Base-by-base conservation (phyloP, 2,329 filamentous ascomycete species). In the Claviceps purpurea region DNA sequence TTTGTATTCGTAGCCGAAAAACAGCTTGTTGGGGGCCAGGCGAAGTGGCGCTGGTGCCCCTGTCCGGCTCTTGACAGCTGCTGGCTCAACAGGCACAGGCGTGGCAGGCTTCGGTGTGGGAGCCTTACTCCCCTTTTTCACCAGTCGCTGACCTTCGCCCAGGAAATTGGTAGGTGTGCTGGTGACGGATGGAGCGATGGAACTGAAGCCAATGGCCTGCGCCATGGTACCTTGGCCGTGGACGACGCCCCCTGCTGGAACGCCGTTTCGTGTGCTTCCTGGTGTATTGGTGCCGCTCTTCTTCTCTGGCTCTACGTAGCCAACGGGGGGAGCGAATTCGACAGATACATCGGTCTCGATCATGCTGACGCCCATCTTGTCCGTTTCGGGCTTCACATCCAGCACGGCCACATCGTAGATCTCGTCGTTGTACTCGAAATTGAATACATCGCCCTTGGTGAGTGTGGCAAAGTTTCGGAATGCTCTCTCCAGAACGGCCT, bases 341-440 rank as follows among this genome's bases (percentile, higher is more conserved):
- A 98, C 93, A 52, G 89, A 89, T 13, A 98, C 79, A 72, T 98
- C 93, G 0, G 93, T 98, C 71, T 98, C 93, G 52, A 96, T 84
- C 68, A 95, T 94, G 62, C 89, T 90, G 51, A 98, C 90, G 54
- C 86, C 85, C 75, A 88, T 89, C 60, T 87, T 87, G 2, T 85
- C 79, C 3, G 78, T 84, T 58, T 87, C 81, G 1, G 93, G 93
- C 69, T 95, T 95, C 41, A 94, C 88, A 64, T 97, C 91, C 14
- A 97, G 71, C 1, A 98, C 93, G 2, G 89, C 89, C 64, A 98
- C 89, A 57, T 93, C 85, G 71, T 93, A 98, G 10, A 89, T 77
- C 55, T 89, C 86, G 64, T 97, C 90, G 67, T 98, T 98, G 73
- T 98, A 98, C 60, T 85, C 79, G 66, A 98, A 98, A 57, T 87